These are phyloP conservation scores for Aschersonia sp. DNA, from an alignment of 2,329 filamentous ascomycete genomes.

Conservation along the genomic window DNA sequence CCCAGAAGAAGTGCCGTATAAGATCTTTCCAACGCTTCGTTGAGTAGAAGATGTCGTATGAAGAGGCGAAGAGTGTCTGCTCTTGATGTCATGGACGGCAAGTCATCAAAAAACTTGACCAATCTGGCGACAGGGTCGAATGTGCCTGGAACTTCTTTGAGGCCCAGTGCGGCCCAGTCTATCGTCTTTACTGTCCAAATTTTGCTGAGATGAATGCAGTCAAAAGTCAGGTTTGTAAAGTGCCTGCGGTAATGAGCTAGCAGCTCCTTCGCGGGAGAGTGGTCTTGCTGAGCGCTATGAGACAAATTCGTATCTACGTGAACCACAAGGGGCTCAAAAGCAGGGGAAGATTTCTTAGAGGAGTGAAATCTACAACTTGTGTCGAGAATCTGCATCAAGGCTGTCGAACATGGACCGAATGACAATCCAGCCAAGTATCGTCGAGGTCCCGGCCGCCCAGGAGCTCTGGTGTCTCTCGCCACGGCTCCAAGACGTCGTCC, in stretches of 20 bases:
- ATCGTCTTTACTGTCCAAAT: constrained; percentile 38
- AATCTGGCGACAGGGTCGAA: constrained; percentile 29
- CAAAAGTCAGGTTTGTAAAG: constrained; percentile 55
- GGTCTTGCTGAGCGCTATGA: constrained; percentile 5
- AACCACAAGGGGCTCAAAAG: constrained; percentile 52
- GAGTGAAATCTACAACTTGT: constrained; percentile 52
- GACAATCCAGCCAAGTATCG: constrained; percentile 65
- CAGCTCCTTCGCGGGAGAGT: constrained; percentile 25
- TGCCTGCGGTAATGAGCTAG: constrained; percentile 36
- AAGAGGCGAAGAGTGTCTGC: constrained; percentile 61
- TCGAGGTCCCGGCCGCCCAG: constrained; percentile 17
- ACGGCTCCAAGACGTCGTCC: constrained; percentile 52
- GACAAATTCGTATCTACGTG: constrained; percentile 33
- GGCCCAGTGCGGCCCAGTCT: constrained; percentile 35
- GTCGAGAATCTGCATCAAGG: constrained; percentile 62
- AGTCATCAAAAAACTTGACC: constrained; percentile 36
- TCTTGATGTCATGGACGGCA: constrained; percentile 61
- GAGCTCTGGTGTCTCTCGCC: constrained; percentile 29
- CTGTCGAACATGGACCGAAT: constrained; percentile 66
- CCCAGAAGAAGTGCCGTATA: constrained; percentile 69
- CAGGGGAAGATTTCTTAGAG: constrained; percentile 45
- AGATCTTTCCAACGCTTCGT: constrained; percentile 39
- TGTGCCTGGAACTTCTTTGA: constrained; percentile 4
- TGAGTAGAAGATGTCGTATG: constrained; percentile 55
- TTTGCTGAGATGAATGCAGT: constrained; percentile 46